phyloP scores from a whole-genome alignment of 2,329 filamentous ascomycete species.

The Magnaporthales sp. region DNA sequence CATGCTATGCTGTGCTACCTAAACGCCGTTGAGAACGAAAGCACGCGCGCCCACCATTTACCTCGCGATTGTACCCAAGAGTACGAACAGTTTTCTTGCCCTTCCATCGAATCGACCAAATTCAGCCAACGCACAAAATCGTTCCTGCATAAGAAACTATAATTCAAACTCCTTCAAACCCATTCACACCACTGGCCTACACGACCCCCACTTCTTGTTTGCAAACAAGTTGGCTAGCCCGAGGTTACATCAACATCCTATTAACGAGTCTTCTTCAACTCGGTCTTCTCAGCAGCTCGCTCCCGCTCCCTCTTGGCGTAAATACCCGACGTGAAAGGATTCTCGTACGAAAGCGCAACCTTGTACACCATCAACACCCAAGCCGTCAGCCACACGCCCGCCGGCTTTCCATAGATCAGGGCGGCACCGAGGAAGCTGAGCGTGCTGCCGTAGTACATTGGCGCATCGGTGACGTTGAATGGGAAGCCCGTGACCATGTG shows the following conservation, averaged over 20 bases:
- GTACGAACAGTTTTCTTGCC: neutral
- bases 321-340: slow-evolving; percentile 89
- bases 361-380: slow-evolving; percentile 73
- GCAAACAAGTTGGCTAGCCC: neutral
- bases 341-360: slow-evolving; percentile 77
- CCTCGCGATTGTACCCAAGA: neutral
- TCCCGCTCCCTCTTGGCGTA: slow-evolving; percentile 75
- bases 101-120: neutral
- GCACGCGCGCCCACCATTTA: neutral
- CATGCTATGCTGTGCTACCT: neutral
- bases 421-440: slow-evolving; percentile 87
- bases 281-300: slow-evolving; percentile 32
- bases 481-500: slow-evolving; percentile 89
- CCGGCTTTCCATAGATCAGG: slow-evolving; percentile 77
- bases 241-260: neutral
- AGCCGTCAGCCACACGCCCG: slow-evolving; percentile 67
- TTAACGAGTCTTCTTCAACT: slow-evolving; percentile 45
- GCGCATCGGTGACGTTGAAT: slow-evolving; percentile 82
- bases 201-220: neutral
- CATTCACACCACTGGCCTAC: neutral
- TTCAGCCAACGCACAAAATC: neutral
- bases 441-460: slow-evolving; percentile 95
- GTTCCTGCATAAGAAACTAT: neutral
- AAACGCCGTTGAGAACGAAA: slow-evolving; percentile 3
- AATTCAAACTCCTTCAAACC: neutral